Evolutionary conservation across 2,329 filamentous ascomycete genomes (phyloP).

Genomic region (Cucurbitaria berberidis): DNA sequence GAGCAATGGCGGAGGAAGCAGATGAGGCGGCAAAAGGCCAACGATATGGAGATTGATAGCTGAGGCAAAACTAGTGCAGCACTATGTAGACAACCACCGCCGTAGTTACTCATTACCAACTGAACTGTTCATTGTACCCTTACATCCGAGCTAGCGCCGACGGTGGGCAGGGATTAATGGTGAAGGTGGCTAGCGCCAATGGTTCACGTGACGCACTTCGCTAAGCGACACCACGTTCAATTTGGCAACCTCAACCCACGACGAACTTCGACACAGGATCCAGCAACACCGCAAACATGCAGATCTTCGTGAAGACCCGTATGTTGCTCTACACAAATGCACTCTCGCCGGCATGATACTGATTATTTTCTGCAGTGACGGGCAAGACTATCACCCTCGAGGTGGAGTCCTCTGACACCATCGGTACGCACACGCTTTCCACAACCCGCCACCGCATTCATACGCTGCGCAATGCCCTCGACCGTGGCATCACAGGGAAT

Average conservation of each 20-base stretch:
- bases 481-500: constrained; percentile 6
- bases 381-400: constrained; percentile 99
- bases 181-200: constrained; percentile 1
- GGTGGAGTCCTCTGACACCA: constrained; percentile 92
- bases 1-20: constrained; percentile 33
- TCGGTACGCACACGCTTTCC: constrained; percentile 55
- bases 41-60: neutral
- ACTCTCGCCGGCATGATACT: constrained; percentile 11
- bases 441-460: constrained; percentile 14
- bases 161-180: neutral
- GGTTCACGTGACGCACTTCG: constrained; percentile 22
- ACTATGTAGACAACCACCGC: neutral
- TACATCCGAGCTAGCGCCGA: neutral
- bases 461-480: constrained; percentile 17
- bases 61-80: neutral
- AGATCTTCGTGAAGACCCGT: constrained; percentile 97
- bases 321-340: constrained; percentile 13
- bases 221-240: constrained; percentile 26
- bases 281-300: constrained; percentile 40
- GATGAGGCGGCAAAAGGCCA: neutral
- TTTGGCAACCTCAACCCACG: constrained; percentile 24
- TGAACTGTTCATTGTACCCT: neutral
- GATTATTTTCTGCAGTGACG: constrained; percentile 58
- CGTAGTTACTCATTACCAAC: too few species aligned
- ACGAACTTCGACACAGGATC: constrained; percentile 38